Evolutionary conservation across 2,329 filamentous ascomycete species (phyloP).

Genomic region (Fusarium lateritium): DNA sequence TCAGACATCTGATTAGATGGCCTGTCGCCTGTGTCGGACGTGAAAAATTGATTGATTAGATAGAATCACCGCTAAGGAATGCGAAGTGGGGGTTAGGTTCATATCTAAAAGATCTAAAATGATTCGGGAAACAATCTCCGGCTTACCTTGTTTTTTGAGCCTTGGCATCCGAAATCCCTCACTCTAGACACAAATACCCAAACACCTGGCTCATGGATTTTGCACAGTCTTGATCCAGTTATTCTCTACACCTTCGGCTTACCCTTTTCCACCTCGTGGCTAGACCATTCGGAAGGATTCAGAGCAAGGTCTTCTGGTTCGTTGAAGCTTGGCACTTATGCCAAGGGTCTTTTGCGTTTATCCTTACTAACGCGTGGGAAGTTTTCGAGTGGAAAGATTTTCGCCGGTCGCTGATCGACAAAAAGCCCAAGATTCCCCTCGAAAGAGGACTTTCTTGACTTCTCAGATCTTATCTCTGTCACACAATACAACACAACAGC

Average conservation of each 20-base stretch:
- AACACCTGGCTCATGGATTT: background rate
- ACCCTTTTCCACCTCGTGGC: background rate
- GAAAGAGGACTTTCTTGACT: background rate
- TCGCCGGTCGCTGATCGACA: conserved; percentile 8
- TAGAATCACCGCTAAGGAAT: background rate
- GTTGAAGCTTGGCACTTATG: background rate
- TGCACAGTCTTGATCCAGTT: background rate
- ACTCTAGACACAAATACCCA: background rate
- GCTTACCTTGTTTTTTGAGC: background rate
- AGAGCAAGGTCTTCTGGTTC: background rate
- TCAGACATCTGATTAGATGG: background rate
- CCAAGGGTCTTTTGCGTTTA: conserved; percentile 8
- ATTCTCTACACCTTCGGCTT: too few relatives aligned
- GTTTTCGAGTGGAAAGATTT: conserved; percentile 1
- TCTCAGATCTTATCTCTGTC: background rate
- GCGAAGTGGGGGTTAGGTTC: conserved; percentile 6
- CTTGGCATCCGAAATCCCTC: background rate
- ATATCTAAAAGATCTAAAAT: conserved; percentile 31
- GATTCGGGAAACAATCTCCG: conserved; percentile 18
- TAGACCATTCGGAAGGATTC: background rate
- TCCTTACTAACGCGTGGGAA: background rate
- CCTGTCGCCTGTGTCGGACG: background rate
- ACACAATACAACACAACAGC: background rate
- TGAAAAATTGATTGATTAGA: conserved; percentile 23
- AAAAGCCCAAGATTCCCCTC: conserved; percentile 3